A percentile compares a stretch with the other conserved stretches of the same genome.
These are phyloP conservation scores for Penicillium oxalicum DNA, from an alignment of 2,329 filamentous ascomycete species.

Conservation along the genomic window DNA sequence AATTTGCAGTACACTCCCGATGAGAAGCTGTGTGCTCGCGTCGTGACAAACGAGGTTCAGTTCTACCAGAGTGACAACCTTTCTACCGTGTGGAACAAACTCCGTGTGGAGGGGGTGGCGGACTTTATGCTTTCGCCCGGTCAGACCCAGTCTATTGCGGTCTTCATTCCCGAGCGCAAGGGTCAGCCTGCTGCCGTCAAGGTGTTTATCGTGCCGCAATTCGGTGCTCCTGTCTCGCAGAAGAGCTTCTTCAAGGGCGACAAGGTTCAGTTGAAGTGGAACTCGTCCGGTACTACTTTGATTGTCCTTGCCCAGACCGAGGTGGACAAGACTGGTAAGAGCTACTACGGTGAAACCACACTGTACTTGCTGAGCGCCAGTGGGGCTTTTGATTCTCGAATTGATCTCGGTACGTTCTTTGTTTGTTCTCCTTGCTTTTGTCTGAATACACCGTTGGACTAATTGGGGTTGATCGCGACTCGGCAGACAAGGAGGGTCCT, in stretches of 20 bases:
- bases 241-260: conserved; percentile 99
- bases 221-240: conserved; percentile 75
- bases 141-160: conserved; percentile 83
- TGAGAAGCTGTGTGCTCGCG: conserved; percentile 85
- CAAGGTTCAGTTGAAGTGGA: conserved; percentile 99
- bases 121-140: conserved; percentile 89
- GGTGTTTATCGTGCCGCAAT: conserved; percentile 88
- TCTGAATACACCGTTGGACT: no score
- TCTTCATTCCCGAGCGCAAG: conserved; percentile 95
- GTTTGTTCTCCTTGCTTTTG: neutral
- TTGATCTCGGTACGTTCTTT: conserved; percentile 57
- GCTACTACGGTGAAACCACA: conserved; percentile 97
- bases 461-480: no score
- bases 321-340: conserved; percentile 97
- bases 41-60: conserved; percentile 95
- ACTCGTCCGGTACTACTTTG: conserved; percentile 79
- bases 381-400: conserved; percentile 84
- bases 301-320: conserved; percentile 96
- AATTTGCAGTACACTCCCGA: conserved; percentile 95
- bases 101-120: conserved; percentile 81
- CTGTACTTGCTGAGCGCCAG: conserved; percentile 91
- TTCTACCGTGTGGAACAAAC: conserved; percentile 85
- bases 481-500: conserved; percentile 83
- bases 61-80: conserved; percentile 90
- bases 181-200: conserved; percentile 91